phyloP scores from a whole-genome alignment of 1,139 yeast species.

The Yamadazyma pseudoaaseri region DNA sequence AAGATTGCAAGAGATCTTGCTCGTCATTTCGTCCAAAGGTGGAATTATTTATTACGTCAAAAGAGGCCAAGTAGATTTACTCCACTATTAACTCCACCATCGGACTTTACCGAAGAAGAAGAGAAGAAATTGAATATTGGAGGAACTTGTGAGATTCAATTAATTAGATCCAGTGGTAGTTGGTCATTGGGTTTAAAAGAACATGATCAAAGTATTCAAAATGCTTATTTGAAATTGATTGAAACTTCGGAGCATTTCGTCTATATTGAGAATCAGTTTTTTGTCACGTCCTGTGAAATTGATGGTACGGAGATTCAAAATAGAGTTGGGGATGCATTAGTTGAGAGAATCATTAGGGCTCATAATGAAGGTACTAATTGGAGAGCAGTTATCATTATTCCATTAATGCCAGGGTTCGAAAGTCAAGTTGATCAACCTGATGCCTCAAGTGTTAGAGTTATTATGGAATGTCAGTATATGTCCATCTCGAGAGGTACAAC shows the following conservation, averaged over 20 bases:
- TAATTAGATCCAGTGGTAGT: slow-evolving; percentile 80
- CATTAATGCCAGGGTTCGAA: slow-evolving; percentile 97
- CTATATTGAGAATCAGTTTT: slow-evolving; percentile 93
- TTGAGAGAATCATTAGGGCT: slow-evolving; percentile 89
- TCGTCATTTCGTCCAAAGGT: slow-evolving; percentile 94
- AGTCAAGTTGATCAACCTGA: slow-evolving; percentile 92
- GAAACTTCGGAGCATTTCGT: slow-evolving; percentile 92
- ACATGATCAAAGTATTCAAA: slow-evolving; percentile 87
- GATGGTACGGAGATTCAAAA: slow-evolving; percentile 87
- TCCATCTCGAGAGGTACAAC: slow-evolving; percentile 88
- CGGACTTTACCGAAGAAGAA: slow-evolving; percentile 78
- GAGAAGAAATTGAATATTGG: slow-evolving; percentile 58
- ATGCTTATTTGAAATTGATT: slow-evolving; percentile 86
- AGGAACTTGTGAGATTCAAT: slow-evolving; percentile 92
- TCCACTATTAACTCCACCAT: slow-evolving; percentile 89
- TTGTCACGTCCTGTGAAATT: slow-evolving; percentile 81
- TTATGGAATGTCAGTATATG: slow-evolving; percentile 95
- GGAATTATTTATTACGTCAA: slow-evolving; percentile 92
- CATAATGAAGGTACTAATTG: slow-evolving; percentile 73
- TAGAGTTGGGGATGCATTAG: slow-evolving; percentile 93
- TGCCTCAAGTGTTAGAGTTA: slow-evolving; percentile 90
- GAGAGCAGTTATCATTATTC: slow-evolving; percentile 90
- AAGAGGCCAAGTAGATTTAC: slow-evolving; percentile 93
- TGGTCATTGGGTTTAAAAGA: slow-evolving; percentile 92
- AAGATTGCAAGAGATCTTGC: slow-evolving; percentile 91